Evolutionary conservation across 305 asterid species (phyloP).

Genomic region (Nicotiana rustica): DNA sequence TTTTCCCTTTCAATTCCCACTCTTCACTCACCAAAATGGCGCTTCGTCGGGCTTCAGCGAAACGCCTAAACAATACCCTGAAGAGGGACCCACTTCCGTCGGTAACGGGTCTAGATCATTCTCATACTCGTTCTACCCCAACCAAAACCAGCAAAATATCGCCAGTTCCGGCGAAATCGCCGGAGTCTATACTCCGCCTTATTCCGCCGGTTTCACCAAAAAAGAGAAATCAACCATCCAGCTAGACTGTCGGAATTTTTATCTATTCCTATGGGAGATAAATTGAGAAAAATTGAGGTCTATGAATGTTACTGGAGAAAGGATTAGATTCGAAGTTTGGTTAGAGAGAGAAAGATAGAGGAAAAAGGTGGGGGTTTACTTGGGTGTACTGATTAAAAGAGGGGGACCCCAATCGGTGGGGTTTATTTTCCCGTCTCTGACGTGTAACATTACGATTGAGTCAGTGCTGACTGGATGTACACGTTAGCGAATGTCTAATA

Average conservation of each 20-base stretch:
- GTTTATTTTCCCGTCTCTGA: no score
- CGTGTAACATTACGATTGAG: no score
- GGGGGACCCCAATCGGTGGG: no score
- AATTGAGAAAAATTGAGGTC: slow-evolving; percentile 61
- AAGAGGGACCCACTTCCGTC: slow-evolving; percentile 29
- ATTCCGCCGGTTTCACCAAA: no score
- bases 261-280: slow-evolving; percentile 67
- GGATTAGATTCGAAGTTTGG: slow-evolving; percentile 43
- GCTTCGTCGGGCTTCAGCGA: slow-evolving; percentile 56
- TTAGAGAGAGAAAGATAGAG: no score
- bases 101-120: slow-evolving; percentile 32
- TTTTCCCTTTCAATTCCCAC: background rate
- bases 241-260: slow-evolving; percentile 54
- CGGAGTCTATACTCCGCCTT: no score
- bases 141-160: no score
- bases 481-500: no score
- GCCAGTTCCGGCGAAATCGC: no score
- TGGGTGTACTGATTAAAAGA: no score
- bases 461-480: no score
- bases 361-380: no score
- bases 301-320: slow-evolving; percentile 47
- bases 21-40: slow-evolving; percentile 54
- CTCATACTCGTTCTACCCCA: slow-evolving; percentile 35
- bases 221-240: slow-evolving; percentile 41
- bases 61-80: slow-evolving; percentile 43